phyloP scores from a whole-genome alignment of 176 grass and related monocot genomes.

The Triticum aestivum region IWGSC_CS_RefSeq_v2.1 NC_057797.1:677125926-677126425 shows the following conservation, averaged over 20 bases:
- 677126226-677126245: constrained; percentile 19
- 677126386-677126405: constrained; percentile 60
- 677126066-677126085: constrained; percentile 15
- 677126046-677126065: constrained; percentile 17
- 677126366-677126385: constrained; percentile 54
- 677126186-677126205: background rate
- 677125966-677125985: too few species aligned
- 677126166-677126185: background rate
- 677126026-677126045: constrained; percentile 13
- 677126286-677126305: constrained; percentile 75
- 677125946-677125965: too few species aligned
- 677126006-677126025: background rate
- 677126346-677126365: constrained; percentile 65
- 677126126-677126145: constrained; percentile 28
- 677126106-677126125: constrained; percentile 21
- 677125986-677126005: too few species aligned
- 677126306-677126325: constrained; percentile 64
- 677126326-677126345: constrained; percentile 50
- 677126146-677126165: constrained; percentile 32
- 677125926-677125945: too few species aligned
- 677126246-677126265: constrained; percentile 27
- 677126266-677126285: constrained; percentile 55
- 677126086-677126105: constrained; percentile 37
- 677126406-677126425: constrained; percentile 51
- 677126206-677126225: constrained; percentile 5